Evolutionary conservation across 495 filamentous ascomycete species (phyloP).

Genomic region (Thermothielavioides terrestris): DNA sequence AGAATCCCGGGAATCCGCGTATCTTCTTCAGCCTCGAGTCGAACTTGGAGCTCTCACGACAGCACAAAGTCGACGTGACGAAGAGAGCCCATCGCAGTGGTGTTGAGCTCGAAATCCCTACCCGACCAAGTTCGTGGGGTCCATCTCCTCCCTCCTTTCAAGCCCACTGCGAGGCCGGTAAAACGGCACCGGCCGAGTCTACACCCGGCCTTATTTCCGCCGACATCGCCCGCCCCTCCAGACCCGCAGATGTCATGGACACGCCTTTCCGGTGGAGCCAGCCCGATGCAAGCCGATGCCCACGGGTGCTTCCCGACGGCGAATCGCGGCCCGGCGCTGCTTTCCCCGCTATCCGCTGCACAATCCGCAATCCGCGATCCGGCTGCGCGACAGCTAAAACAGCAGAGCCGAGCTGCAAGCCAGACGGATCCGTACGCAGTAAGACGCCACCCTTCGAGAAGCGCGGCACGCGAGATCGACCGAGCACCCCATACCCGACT

Average conservation of each 20-base stretch:
- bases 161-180: neutral
- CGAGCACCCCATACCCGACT: neutral
- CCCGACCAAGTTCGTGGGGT: neutral
- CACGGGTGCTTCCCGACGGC: neutral
- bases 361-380: no score
- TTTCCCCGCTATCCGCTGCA: no score
- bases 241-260: constrained; percentile 6
- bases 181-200: neutral
- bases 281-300: no score
- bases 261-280: constrained; percentile 8
- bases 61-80: neutral
- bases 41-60: no score
- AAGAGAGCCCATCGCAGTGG: no score
- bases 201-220: constrained; percentile 13
- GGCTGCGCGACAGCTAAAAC: neutral
- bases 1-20: neutral
- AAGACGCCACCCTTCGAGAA: neutral
- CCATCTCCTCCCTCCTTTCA: neutral
- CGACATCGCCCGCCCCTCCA: neutral
- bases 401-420: neutral
- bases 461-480: neutral
- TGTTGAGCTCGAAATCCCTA: neutral
- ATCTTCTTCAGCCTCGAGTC: no score
- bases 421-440: neutral
- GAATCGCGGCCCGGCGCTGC: constrained; percentile 4